Conservation (phyloP, 441 rosid genomes). For the Arabidopsis hybrid region DNA sequence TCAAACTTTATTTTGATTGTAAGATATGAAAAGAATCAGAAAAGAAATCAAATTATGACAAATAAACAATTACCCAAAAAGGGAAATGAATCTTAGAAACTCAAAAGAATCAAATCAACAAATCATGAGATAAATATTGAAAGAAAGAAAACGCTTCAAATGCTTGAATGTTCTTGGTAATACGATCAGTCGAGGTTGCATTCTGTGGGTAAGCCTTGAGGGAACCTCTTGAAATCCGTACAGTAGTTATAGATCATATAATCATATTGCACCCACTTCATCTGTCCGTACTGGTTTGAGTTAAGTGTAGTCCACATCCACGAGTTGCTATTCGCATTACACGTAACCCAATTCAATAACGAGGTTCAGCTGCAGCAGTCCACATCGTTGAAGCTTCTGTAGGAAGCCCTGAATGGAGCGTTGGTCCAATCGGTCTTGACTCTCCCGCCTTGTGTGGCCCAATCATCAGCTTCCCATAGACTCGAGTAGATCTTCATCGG, state of each 20-base stretch:
- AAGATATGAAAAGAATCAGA: not conserved
- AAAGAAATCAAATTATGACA: not conserved
- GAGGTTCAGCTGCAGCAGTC: not conserved
- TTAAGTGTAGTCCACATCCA: slow-evolving; percentile 7
- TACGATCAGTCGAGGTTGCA: not conserved
- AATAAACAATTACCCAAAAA: not conserved
- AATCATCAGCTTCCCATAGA: slow-evolving; percentile 2
- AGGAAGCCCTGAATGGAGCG: slow-evolving; percentile 1
- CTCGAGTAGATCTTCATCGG: not conserved
- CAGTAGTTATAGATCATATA: slow-evolving; percentile 1
- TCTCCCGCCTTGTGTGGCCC: not conserved
- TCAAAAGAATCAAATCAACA: slow-evolving; percentile 20
- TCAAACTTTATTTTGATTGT: not conserved
- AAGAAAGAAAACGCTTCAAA: not conserved
- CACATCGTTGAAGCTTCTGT: not conserved
- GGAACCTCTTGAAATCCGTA: not conserved
- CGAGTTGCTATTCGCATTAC: slow-evolving; percentile 3
- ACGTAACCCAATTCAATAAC: not conserved
- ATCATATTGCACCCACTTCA: slow-evolving; percentile 6
- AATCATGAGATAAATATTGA: not conserved
- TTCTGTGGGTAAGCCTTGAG: not conserved
- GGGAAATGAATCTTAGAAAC: slow-evolving; percentile 14
- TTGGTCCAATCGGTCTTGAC: slow-evolving; percentile 1
- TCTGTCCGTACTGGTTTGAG: not conserved
- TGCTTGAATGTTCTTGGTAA: not conserved